Evolutionary conservation across 306 rosid species (phyloP).

Genomic region (Prunus padus): DNA sequence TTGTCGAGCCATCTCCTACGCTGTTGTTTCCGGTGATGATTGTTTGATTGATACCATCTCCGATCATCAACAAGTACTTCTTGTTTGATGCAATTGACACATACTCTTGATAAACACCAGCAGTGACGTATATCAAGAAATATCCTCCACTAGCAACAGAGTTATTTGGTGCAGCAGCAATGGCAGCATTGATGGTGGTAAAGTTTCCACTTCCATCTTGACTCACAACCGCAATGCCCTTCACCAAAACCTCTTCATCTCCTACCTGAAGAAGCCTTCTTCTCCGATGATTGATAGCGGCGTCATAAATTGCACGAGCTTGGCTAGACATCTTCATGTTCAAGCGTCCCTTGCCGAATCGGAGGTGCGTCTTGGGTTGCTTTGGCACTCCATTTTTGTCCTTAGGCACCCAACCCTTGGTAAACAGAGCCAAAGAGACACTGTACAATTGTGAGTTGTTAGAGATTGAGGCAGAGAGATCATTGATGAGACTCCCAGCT

Average conservation of each 20-base stretch:
- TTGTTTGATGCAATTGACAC: constrained; percentile 25
- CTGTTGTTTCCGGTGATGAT: constrained; percentile 37
- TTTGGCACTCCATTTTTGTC: background rate
- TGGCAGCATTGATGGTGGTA: constrained; percentile 31
- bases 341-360: constrained; percentile 23
- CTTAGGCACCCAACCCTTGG: constrained; percentile 42
- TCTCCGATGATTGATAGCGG: constrained; percentile 5
- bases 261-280: constrained; percentile 25
- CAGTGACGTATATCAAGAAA: constrained; percentile 40
- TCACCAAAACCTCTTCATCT: constrained; percentile 28
- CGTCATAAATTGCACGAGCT: constrained; percentile 18
- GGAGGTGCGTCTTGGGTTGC: constrained; percentile 3
- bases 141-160: constrained; percentile 33
- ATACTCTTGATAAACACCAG: constrained; percentile 41
- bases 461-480: constrained; percentile 8
- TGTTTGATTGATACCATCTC: constrained; percentile 47
- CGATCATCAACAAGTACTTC: constrained; percentile 42
- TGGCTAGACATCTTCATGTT: constrained; percentile 28
- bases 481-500: constrained; percentile 7
- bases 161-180: constrained; percentile 43
- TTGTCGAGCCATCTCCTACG: constrained; percentile 35
- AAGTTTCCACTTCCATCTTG: constrained; percentile 31
- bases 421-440: constrained; percentile 29
- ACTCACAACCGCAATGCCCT: constrained; percentile 35
- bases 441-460: constrained; percentile 28